Evolutionary conservation across 83 land plant genomes (phyloP).

Genomic region (Thuja plicata): DNA sequence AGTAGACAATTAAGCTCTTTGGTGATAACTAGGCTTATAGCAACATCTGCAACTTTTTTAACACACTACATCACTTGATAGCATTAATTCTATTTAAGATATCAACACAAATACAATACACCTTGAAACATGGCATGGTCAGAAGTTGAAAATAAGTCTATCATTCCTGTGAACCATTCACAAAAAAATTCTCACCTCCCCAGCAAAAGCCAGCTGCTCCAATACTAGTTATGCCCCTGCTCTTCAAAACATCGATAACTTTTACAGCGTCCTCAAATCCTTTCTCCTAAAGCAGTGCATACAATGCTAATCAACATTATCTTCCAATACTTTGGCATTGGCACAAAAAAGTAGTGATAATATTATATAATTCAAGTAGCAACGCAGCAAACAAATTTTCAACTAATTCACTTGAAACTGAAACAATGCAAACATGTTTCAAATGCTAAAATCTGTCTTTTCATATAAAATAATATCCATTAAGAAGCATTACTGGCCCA

Average conservation of each 20-base stretch:
- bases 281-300: constrained; percentile 10
- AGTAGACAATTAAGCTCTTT: neutral
- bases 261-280: constrained; percentile 42
- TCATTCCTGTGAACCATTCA: neutral
- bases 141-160: neutral
- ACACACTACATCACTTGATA: neutral
- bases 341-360: neutral
- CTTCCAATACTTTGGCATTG: neutral
- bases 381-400: neutral
- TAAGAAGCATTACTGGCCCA: constrained; percentile 18
- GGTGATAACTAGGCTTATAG: neutral
- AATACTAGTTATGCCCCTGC: constrained; percentile 44
- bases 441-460: neutral
- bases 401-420: neutral
- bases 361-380: neutral
- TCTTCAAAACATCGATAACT: constrained; percentile 37
- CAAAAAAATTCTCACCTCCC: constrained; percentile 39
- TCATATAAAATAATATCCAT: neutral
- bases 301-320: neutral
- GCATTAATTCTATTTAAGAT: neutral
- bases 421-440: neutral
- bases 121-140: neutral
- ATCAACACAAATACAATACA: neutral
- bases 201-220: constrained; percentile 71
- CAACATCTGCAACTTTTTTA: neutral